These are phyloP conservation scores for Macadamia tetraphylla DNA, from an alignment of 164 flowering plant species.

Conservation along the genomic window DNA sequence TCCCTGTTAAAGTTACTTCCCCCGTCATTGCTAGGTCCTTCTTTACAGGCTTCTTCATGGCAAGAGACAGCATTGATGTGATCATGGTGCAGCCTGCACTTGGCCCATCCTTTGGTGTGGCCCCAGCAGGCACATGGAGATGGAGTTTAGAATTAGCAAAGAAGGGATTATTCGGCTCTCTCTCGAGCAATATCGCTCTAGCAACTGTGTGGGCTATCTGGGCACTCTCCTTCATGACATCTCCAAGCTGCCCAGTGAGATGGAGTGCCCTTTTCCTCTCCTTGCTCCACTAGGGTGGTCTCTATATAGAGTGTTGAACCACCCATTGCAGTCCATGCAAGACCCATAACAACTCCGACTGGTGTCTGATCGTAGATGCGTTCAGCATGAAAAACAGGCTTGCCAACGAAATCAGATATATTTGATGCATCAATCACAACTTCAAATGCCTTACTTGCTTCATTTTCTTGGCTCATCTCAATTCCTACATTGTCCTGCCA, in stretches of 20 bases:
- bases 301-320: slow-evolving; percentile 92
- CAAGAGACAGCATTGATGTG: slow-evolving; percentile 85
- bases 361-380: slow-evolving; percentile 83
- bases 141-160: slow-evolving; percentile 81
- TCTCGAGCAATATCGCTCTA: slow-evolving; percentile 63
- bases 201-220: slow-evolving; percentile 91
- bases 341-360: slow-evolving; percentile 96
- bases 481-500: slow-evolving; percentile 38
- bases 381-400: slow-evolving; percentile 96
- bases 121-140: slow-evolving; percentile 98
- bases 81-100: slow-evolving; percentile 99
- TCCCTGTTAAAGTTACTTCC: slow-evolving; percentile 86
- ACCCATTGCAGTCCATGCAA: slow-evolving; percentile 99
- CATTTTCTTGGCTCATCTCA: slow-evolving; percentile 30
- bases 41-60: slow-evolving; percentile 72
- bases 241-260: slow-evolving; percentile 95
- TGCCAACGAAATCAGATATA: slow-evolving; percentile 83
- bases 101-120: slow-evolving; percentile 98
- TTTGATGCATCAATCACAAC: slow-evolving; percentile 55
- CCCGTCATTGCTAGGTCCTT: slow-evolving; percentile 97
- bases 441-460: slow-evolving; percentile 28
- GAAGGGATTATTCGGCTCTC: slow-evolving; percentile 63
- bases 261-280: slow-evolving; percentile 79
- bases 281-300: slow-evolving; percentile 74
- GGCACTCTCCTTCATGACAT: slow-evolving; percentile 98